Percentiles rank a stretch among this genome's conserved stretches.
Conservation (phyloP, 805 yeast genomes). For the Candida adriatica region DNA sequence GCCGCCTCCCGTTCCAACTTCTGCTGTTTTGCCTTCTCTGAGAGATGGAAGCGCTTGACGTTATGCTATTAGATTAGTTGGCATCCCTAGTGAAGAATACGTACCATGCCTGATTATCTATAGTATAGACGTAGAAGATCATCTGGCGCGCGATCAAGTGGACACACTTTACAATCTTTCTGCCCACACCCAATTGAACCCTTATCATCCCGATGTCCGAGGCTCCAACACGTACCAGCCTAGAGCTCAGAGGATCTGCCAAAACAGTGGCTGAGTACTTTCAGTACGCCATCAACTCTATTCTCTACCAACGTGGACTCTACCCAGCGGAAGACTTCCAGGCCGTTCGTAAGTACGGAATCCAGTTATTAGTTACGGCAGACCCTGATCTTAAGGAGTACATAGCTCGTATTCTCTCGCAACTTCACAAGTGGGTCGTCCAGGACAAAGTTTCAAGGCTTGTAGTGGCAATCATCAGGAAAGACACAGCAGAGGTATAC, state of each 20-base stretch:
- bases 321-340: slow-evolving; percentile 84
- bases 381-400: slow-evolving; percentile 74
- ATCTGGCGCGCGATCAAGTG: not conserved
- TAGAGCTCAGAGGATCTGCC: slow-evolving; percentile 60
- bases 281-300: slow-evolving; percentile 71
- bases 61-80: slow-evolving; percentile 75
- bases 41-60: slow-evolving; percentile 50
- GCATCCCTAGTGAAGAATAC: too few relatives aligned
- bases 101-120: too few relatives aligned
- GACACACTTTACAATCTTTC: too few relatives aligned
- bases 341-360: slow-evolving; percentile 70
- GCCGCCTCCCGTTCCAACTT: slow-evolving; percentile 52
- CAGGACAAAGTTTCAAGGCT: slow-evolving; percentile 61
- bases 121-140: not conserved
- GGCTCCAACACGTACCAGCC: slow-evolving; percentile 34
- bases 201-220: too few relatives aligned
- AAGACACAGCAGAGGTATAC: slow-evolving; percentile 56
- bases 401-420: slow-evolving; percentile 58
- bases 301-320: slow-evolving; percentile 82
- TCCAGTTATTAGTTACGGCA: slow-evolving; percentile 61
- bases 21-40: slow-evolving; percentile 46
- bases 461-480: slow-evolving; percentile 66
- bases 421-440: slow-evolving; percentile 67
- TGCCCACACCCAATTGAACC: too few relatives aligned
- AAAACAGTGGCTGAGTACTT: slow-evolving; percentile 77